phyloP scores from a whole-genome alignment of 768 basidiomycete genomes.

The Hygrophoropsis aurantiaca region DNA sequence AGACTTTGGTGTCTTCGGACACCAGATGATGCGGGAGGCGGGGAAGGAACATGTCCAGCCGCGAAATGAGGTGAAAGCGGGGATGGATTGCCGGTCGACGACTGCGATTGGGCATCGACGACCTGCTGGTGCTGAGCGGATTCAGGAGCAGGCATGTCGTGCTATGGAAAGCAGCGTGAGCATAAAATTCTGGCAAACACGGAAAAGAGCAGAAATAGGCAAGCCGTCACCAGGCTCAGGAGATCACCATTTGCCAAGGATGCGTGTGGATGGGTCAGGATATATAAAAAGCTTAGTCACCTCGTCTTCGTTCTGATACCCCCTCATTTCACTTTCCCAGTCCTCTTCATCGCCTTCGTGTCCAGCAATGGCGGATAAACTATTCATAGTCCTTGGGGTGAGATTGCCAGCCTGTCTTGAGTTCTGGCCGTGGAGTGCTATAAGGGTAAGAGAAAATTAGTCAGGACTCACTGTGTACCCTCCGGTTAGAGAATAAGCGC shows the following conservation, averaged over 20 bases:
- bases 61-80: conserved; percentile 66
- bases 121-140: conserved; percentile 45
- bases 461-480: conserved; percentile 1
- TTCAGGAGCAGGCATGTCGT: conserved; percentile 19
- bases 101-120: conserved; percentile 48
- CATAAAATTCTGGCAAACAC: conserved; percentile 16
- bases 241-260: background rate
- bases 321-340: conserved; percentile 71
- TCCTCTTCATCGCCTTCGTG: conserved; percentile 88
- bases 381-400: conserved; percentile 76
- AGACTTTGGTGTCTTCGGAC: conserved; percentile 82
- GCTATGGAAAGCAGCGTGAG: conserved; percentile 21
- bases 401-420: conserved; percentile 56
- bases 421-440: conserved; percentile 53
- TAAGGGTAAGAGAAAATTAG: conserved; percentile 10
- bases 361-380: conserved; percentile 80
- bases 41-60: conserved; percentile 56
- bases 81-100: conserved; percentile 39
- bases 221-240: conserved; percentile 8
- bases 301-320: conserved; percentile 64
- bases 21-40: conserved; percentile 66
- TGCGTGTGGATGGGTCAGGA: conserved; percentile 3
- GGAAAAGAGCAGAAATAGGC: conserved; percentile 14
- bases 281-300: conserved; percentile 33
- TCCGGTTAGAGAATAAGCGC: conserved; percentile 13